Evolutionary conservation across 208 protist genomes (phyloP), one percentile per base, ranked within the genome.

Genomic region (Herpetomonas muscarum): DNA sequence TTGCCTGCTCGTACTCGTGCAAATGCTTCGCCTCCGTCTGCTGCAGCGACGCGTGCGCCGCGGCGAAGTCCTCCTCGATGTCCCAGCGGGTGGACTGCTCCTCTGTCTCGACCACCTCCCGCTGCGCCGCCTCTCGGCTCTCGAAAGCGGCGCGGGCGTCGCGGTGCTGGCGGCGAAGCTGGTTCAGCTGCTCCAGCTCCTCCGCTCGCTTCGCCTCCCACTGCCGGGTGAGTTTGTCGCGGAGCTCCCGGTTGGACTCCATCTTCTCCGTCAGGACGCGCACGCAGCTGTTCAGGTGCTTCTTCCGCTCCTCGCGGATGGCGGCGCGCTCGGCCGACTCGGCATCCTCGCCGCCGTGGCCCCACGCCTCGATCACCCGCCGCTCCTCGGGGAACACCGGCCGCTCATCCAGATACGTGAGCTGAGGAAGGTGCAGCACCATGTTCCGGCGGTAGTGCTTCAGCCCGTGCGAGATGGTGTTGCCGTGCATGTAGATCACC

Each of bases 401-500:
- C 2, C 90, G 76, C 49, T 96, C 90, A 56, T 96, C 90, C 41
- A 96, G 70, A 64, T 94, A 96, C 44, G 72, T 89, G 28, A 96
- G 74, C 12, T 67, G 64, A 2, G 85, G 70, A 0, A 96, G 74
- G 30, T 79, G 74, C 13, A 87, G 55, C 21, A 98, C 87, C 71
- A 98, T 82, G 31, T 79, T 90, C 37, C 91, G 90, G 1, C 96
- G 73, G 70, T 97, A 97, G 45, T 88, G 73, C 41, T 76, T 76
- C 60, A 92, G 45, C 24, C 74, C 66, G 49, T 72, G 80, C 30
- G 67, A 75, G 31, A 87, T 57, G 12, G 68, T 78, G 66, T 95
- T 93, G 26, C 89, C 86, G 34, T 95, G 89, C 41, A 95, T 61
- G 67, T 92, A 95, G n/a, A 98, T 67, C 1, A 97, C 91, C 37